Conservation (phyloP, 805 yeast genomes). For the Candida ovalis region DNA sequence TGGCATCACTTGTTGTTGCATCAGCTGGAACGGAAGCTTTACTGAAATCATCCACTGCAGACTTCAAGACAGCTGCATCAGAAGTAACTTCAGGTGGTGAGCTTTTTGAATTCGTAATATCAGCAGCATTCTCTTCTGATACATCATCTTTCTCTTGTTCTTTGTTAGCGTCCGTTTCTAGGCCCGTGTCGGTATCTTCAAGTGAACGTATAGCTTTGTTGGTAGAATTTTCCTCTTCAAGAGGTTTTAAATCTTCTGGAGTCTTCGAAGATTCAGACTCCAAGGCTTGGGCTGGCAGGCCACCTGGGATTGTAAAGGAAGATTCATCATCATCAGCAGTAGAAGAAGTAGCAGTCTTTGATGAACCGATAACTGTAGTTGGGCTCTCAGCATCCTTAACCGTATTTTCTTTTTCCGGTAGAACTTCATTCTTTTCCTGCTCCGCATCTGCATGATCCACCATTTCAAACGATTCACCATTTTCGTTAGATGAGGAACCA, state of each 20-base stretch:
- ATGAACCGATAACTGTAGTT: not conserved
- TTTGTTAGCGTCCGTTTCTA: no score
- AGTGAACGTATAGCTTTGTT: no score
- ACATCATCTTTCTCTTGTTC: no score
- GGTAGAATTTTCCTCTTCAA: conserved; percentile 4
- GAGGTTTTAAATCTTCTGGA: conserved; percentile 9
- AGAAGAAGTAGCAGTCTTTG: not conserved
- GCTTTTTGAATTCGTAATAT: no score
- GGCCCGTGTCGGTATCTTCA: no score
- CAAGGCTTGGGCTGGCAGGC: conserved; percentile 8
- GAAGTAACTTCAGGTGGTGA: not conserved
- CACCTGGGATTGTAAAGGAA: conserved; percentile 9
- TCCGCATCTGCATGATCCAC: conserved; percentile 45
- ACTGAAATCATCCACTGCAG: not conserved
- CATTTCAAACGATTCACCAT: conserved; percentile 50
- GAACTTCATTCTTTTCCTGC: not conserved
- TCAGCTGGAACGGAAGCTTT: not conserved
- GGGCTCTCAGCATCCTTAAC: not conserved
- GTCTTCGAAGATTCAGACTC: conserved; percentile 3
- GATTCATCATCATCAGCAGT: not conserved
- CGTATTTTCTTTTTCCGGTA: not conserved
- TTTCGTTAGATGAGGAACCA: conserved; percentile 15
- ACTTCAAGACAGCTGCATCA: not conserved
- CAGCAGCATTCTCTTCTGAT: no score
- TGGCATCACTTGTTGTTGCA: not conserved